These are phyloP conservation scores for Carex scoparia DNA, from an alignment of 176 grass and related monocot genomes.

Conservation along the genomic window DNA sequence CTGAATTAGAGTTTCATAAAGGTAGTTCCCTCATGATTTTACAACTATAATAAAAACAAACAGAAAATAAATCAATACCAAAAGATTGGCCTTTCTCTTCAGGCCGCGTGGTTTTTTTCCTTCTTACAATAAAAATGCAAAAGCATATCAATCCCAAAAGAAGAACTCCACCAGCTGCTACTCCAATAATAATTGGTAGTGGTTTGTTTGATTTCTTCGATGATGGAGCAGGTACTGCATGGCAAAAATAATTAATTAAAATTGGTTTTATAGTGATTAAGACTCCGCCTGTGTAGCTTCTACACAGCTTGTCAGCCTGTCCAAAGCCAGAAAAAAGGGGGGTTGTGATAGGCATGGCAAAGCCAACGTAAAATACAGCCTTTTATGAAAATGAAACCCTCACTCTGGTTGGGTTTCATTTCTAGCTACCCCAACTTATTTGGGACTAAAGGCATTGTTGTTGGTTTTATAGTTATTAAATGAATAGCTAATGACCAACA, in stretches of 20 bases:
- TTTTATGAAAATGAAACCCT: too few relatives aligned
- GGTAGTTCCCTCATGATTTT: not conserved
- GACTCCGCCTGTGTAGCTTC: too few relatives aligned
- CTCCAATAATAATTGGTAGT: constrained; percentile 46
- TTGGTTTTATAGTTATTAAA: not conserved
- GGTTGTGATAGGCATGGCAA: too few relatives aligned
- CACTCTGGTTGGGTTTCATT: too few relatives aligned
- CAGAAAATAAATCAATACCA: constrained; percentile 24
- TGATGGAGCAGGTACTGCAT: not conserved
- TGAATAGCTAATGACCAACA: not conserved
- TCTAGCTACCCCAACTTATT: too few relatives aligned
- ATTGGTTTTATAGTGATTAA: not conserved
- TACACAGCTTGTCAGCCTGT: not conserved
- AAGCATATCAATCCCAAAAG: constrained; percentile 18
- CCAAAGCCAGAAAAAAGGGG: too few relatives aligned
- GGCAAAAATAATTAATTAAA: not conserved
- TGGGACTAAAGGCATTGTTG: too few relatives aligned
- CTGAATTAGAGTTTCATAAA: not conserved
- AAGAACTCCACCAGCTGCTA: constrained; percentile 40
- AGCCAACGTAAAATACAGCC: too few relatives aligned
- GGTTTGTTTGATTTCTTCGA: constrained; percentile 20
- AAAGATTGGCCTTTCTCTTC: constrained; percentile 49
- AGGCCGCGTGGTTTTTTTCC: constrained; percentile 19
- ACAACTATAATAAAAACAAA: constrained; percentile 8
- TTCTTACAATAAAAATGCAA: constrained; percentile 25